Percentiles rank a stretch among this genome's conserved stretches.
Conservation (phyloP, 768 basidiomycete species). For the Dentipellis sp. region DNA sequence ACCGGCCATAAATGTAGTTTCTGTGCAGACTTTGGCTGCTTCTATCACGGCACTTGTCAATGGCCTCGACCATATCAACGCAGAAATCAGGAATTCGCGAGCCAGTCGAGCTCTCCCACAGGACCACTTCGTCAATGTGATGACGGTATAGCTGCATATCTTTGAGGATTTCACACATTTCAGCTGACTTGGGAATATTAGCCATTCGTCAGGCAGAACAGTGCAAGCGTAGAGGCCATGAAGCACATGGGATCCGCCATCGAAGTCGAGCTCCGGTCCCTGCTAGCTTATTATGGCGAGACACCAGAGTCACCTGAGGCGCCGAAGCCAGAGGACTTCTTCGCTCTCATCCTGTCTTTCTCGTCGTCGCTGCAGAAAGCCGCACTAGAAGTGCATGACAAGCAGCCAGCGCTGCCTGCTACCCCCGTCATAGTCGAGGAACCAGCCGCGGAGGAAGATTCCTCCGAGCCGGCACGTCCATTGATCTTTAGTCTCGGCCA, state of each 20-base stretch:
- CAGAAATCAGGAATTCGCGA: conserved; percentile 41
- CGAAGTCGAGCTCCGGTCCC: conserved; percentile 46
- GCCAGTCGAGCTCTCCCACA: conserved; percentile 24
- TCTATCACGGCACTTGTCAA: conserved; percentile 47
- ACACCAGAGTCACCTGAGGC: conserved; percentile 51
- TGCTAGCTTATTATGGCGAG: conserved; percentile 76
- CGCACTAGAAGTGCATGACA: conserved; percentile 53
- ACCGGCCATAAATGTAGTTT: conserved; percentile 37
- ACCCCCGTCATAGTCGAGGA: conserved; percentile 6
- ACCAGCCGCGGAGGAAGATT: conserved; percentile 4
- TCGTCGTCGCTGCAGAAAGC: conserved; percentile 73
- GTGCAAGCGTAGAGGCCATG: conserved; percentile 52
- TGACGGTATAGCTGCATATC: conserved; percentile 42
- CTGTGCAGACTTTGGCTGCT: conserved; percentile 54
- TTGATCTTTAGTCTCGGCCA: neutral
- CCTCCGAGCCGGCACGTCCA: conserved; percentile 6
- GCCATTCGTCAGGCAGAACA: conserved; percentile 33
- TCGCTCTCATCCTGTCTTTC: conserved; percentile 66
- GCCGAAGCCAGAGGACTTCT: conserved; percentile 76
- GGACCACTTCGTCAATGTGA: conserved; percentile 59
- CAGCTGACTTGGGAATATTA: conserved; percentile 3
- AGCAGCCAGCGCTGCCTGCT: neutral
- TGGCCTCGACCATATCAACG: conserved; percentile 48
- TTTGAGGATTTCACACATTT: neutral
- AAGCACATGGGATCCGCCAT: conserved; percentile 48